Evolutionary conservation across 257 asterid genomes (phyloP).

Genomic region (Nicotiana obtusifolia): DNA sequence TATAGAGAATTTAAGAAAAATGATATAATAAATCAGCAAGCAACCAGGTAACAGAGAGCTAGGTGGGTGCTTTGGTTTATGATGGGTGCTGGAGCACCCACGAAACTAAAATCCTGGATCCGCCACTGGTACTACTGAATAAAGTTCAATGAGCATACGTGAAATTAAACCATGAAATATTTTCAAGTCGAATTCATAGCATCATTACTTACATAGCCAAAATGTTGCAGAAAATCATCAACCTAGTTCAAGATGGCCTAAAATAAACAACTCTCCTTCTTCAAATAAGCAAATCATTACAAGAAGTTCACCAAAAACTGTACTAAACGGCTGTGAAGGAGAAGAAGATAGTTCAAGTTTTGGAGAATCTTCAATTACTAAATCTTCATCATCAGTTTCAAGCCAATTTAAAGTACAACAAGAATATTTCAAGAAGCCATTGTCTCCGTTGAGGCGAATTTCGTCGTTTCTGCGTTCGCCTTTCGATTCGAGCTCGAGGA

Average conservation of each 20-base stretch:
- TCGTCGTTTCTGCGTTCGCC: slow-evolving; percentile 38
- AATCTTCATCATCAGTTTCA: slow-evolving; percentile 17
- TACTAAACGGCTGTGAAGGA: slow-evolving; percentile 40
- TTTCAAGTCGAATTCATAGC: background rate
- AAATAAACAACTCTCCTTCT: slow-evolving; percentile 41
- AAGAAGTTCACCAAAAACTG: slow-evolving; percentile 49
- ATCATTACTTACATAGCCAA: background rate
- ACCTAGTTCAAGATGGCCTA: slow-evolving; percentile 37
- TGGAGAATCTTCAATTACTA: slow-evolving; percentile 26
- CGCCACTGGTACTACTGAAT: background rate
- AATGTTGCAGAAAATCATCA: slow-evolving; percentile 30
- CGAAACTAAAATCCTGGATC: too few relatives aligned
- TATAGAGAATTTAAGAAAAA: too few relatives aligned
- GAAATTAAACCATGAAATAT: background rate
- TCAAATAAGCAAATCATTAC: slow-evolving; percentile 30
- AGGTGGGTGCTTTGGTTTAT: too few relatives aligned
- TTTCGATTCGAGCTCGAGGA: slow-evolving; percentile 25
- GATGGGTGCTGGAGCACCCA: too few relatives aligned
- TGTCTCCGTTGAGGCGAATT: slow-evolving; percentile 39
- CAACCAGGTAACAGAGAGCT: too few relatives aligned
- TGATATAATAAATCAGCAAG: too few relatives aligned
- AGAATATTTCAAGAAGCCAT: slow-evolving; percentile 29
- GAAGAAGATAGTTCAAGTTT: slow-evolving; percentile 46
- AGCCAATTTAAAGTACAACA: slow-evolving; percentile 9
- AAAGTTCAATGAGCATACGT: background rate